Evolutionary conservation across 2,329 filamentous ascomycete species (phyloP).

Genomic region (Fusarium hostae): DNA sequence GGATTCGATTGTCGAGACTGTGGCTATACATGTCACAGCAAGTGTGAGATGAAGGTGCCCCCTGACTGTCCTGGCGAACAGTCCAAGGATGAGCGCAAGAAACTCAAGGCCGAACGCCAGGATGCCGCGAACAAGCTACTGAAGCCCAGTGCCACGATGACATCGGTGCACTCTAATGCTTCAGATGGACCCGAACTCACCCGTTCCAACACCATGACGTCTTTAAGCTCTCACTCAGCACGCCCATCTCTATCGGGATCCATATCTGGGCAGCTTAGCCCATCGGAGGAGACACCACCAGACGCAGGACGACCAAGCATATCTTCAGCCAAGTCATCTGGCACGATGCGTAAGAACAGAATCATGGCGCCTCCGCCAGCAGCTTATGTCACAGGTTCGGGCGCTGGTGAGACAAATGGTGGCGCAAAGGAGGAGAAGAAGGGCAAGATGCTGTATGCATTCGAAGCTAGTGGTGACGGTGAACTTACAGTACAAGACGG

Average conservation of each 20-base stretch:
- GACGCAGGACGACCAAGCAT: conserved; percentile 43
- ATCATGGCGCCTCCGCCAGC: conserved; percentile 88
- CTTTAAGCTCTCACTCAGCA: conserved; percentile 84
- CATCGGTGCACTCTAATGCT: conserved; percentile 61
- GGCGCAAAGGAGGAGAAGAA: conserved; percentile 61
- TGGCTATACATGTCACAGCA: conserved; percentile 97
- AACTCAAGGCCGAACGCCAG: conserved; percentile 87
- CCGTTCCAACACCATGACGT: conserved; percentile 89
- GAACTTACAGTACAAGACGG: conserved; percentile 86
- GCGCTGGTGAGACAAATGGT: conserved; percentile 60
- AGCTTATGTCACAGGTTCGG: conserved; percentile 78
- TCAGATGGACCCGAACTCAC: conserved; percentile 75
- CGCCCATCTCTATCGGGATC: conserved; percentile 78
- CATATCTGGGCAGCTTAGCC: conserved; percentile 59
- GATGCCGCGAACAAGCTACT: conserved; percentile 74
- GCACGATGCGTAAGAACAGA: conserved; percentile 68
- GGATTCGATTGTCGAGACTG: conserved; percentile 96
- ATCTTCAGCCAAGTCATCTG: conserved; percentile 45
- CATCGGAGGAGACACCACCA: conserved; percentile 60
- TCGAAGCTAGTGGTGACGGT: conserved; percentile 82
- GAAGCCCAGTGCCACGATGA: conserved; percentile 56
- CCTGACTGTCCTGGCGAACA: conserved; percentile 95
- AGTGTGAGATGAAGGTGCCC: conserved; percentile 99
- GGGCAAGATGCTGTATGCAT: conserved; percentile 90
- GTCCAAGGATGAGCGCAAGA: conserved; percentile 94